These are phyloP conservation scores for Torulaspora franciscae DNA, from an alignment of 805 yeast genomes.

Conservation along the genomic window DNA sequence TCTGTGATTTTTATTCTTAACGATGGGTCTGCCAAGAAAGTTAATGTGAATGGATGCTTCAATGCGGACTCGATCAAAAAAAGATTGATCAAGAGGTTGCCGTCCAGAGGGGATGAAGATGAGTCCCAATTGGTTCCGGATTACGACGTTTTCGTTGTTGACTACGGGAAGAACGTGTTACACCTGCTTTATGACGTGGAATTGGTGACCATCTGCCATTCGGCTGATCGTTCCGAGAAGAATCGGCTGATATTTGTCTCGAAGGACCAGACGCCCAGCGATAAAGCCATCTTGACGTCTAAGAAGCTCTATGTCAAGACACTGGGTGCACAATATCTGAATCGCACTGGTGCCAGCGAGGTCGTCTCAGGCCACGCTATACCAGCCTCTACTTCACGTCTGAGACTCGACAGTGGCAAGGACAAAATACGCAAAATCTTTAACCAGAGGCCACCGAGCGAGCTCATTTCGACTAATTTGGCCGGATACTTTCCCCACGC, in stretches of 20 bases:
- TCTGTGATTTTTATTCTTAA: slow-evolving; percentile 65
- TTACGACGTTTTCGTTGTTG: slow-evolving; percentile 61
- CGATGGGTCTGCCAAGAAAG: slow-evolving; percentile 64
- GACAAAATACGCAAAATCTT: slow-evolving; percentile 43
- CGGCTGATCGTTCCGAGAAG: slow-evolving; percentile 64
- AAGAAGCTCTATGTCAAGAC: slow-evolving; percentile 40
- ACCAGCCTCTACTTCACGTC: slow-evolving; percentile 24
- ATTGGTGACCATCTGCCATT: slow-evolving; percentile 75
- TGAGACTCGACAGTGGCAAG: slow-evolving; percentile 27
- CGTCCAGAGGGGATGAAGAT: slow-evolving; percentile 25
- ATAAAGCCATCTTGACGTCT: slow-evolving; percentile 53
- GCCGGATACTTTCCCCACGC: slow-evolving; percentile 91
- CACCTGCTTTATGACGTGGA: slow-evolving; percentile 68
- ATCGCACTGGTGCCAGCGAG: slow-evolving; percentile 6
- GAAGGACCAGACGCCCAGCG: slow-evolving; percentile 57
- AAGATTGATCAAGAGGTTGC: slow-evolving; percentile 55
- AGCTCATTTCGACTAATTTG: slow-evolving; percentile 80
- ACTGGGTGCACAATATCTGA: slow-evolving; percentile 18
- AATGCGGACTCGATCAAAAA: slow-evolving; percentile 74
- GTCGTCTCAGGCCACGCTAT: slow-evolving; percentile 11
- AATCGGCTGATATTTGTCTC: slow-evolving; percentile 65
- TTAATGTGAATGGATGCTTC: slow-evolving; percentile 73
- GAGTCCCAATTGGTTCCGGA: slow-evolving; percentile 30
- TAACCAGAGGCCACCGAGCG: slow-evolving; percentile 92
- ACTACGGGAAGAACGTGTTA: slow-evolving; percentile 37